These are phyloP conservation scores for Arabidopsis hybrid DNA, from an alignment of 441 rosid genomes.

Conservation along the genomic window DNA sequence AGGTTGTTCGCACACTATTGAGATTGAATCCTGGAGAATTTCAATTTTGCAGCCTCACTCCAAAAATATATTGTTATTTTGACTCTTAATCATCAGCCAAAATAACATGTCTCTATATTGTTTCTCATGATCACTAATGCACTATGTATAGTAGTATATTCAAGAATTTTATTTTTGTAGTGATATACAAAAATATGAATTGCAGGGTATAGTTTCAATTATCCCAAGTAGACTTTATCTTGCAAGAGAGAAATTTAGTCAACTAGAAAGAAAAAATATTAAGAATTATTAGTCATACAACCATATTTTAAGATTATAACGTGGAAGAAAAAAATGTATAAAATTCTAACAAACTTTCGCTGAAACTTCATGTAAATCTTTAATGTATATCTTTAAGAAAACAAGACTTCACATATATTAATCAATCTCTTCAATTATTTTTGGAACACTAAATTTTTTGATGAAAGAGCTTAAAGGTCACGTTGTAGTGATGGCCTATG, in stretches of 20 bases:
- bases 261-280: neutral
- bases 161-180: too few species aligned
- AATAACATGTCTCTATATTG: too few species aligned
- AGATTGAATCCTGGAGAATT: too few species aligned
- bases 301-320: slow-evolving; percentile 15
- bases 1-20: too few species aligned
- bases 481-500: slow-evolving; percentile 37
- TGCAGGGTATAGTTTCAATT: too few species aligned
- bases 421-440: slow-evolving; percentile 1
- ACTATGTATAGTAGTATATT: too few species aligned
- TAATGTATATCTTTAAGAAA: neutral
- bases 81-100: too few species aligned
- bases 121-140: too few species aligned
- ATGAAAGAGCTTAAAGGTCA: slow-evolving; percentile 43
- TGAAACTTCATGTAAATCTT: slow-evolving; percentile 34
- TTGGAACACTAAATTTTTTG: neutral
- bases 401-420: neutral
- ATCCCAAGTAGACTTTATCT: slow-evolving; percentile 10
- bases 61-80: too few species aligned
- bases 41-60: too few species aligned
- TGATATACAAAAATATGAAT: too few species aligned
- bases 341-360: slow-evolving; percentile 33
- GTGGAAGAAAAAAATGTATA: slow-evolving; percentile 13
- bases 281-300: slow-evolving; percentile 9
- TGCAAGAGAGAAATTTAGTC: slow-evolving; percentile 12